phyloP scores from a whole-genome alignment of 1,139 yeast genomes.

The Entelexis paramagnoliae region DNA sequence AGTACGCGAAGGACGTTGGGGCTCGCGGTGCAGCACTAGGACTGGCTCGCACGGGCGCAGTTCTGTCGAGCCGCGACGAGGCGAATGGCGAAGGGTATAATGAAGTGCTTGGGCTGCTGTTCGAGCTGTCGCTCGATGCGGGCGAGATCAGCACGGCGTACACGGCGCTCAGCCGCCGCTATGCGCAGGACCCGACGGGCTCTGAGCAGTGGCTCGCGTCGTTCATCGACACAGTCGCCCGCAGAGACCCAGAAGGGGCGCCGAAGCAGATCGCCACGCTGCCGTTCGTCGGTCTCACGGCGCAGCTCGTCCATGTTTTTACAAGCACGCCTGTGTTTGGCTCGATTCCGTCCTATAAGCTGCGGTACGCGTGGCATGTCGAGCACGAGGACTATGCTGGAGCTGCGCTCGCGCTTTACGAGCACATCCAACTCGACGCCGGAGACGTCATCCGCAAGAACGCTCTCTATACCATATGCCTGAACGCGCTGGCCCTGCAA shows the following conservation, averaged over 20 bases:
- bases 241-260: conserved; percentile 14
- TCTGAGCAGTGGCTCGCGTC: conserved; percentile 3
- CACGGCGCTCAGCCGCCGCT: conserved; percentile 24
- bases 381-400: conserved; percentile 28
- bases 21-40: conserved; percentile 10
- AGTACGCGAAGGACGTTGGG: conserved; percentile 10
- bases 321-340: conserved; percentile 18
- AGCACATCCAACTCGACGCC: background rate
- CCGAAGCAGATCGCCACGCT: conserved; percentile 26
- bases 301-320: conserved; percentile 25
- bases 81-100: background rate
- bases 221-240: conserved; percentile 14
- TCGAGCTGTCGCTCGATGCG: conserved; percentile 25
- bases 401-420: conserved; percentile 22
- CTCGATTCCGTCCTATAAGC: conserved; percentile 24
- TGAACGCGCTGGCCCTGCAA: conserved; percentile 29
- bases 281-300: conserved; percentile 30
- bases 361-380: conserved; percentile 31
- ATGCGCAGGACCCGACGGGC: background rate
- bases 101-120: conserved; percentile 14
- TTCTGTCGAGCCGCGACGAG: background rate
- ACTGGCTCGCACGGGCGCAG: conserved; percentile 7
- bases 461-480: conserved; percentile 25
- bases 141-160: conserved; percentile 29
- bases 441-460: conserved; percentile 7